Evolutionary conservation across 164 flowering plant genomes (phyloP).

Genomic region (Paratinospora sagittata): DNA sequence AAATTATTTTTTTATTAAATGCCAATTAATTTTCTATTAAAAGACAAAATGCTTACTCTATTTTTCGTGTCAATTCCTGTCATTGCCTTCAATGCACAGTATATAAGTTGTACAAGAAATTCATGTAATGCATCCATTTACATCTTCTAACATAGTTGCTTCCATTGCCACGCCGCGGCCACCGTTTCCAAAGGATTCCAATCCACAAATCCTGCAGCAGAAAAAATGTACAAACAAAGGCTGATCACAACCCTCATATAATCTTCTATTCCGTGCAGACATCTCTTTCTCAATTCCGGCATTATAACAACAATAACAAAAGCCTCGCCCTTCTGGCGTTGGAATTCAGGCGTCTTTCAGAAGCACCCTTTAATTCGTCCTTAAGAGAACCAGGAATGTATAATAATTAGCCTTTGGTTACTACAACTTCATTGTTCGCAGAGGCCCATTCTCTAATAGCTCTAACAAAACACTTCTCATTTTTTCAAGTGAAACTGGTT

Average conservation of each 20-base stretch:
- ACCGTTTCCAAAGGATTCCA: too few species aligned
- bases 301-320: background rate
- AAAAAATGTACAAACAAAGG: background rate
- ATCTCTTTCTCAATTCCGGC: background rate
- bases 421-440: constrained; percentile 23
- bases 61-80: too few species aligned
- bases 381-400: background rate
- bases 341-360: background rate
- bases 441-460: constrained; percentile 47
- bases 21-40: too few species aligned
- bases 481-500: constrained; percentile 75
- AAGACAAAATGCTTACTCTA: background rate
- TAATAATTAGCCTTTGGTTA: background rate
- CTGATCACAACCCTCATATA: too few species aligned
- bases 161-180: background rate
- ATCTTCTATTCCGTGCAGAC: too few species aligned
- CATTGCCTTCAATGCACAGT: too few species aligned
- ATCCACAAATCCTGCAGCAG: background rate
- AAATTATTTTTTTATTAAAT: too few species aligned
- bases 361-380: background rate
- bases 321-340: background rate
- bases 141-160: background rate
- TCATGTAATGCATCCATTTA: background rate
- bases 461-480: constrained; percentile 65
- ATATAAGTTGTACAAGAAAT: background rate